These are phyloP conservation scores for Betula pendula DNA, from an alignment of 306 rosid species.

Conservation along the genomic window DNA sequence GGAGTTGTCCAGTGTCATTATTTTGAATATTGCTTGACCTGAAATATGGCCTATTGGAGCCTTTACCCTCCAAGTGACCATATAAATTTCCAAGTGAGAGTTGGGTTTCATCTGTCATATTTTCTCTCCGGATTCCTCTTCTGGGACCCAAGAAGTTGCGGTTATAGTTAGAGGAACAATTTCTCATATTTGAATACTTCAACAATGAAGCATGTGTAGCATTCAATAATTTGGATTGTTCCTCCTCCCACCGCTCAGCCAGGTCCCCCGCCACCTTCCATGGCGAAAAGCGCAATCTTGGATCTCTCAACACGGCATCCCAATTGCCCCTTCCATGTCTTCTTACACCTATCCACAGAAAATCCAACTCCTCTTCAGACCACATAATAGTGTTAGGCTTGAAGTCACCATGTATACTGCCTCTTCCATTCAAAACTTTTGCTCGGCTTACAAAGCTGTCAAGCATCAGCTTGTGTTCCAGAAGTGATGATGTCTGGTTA, in stretches of 20 bases:
- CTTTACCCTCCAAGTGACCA: conserved; percentile 37
- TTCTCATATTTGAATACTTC: conserved; percentile 38
- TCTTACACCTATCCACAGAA: conserved; percentile 75
- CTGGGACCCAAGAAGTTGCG: conserved; percentile 31
- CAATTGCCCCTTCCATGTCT: conserved; percentile 66
- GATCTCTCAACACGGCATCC: conserved; percentile 69
- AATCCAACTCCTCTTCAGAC: conserved; percentile 83
- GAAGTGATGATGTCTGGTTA: conserved; percentile 31
- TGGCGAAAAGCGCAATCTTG: conserved; percentile 55
- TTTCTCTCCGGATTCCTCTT: conserved; percentile 38
- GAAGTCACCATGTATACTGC: conserved; percentile 35
- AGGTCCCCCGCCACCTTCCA: conserved; percentile 55
- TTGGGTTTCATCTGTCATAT: conserved; percentile 33
- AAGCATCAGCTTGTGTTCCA: conserved; percentile 43
- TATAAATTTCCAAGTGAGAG: conserved; percentile 42
- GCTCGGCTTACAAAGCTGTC: conserved; percentile 48
- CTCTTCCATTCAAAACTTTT: conserved; percentile 45
- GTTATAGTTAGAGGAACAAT: conserved; percentile 28
- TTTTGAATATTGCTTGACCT: conserved; percentile 28
- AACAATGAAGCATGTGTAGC: conserved; percentile 36
- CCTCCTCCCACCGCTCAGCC: conserved; percentile 67
- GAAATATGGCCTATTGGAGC: conserved; percentile 32
- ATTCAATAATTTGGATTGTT: conserved; percentile 48
- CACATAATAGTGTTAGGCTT: conserved; percentile 39
- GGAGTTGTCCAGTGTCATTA: conserved; percentile 20